Evolutionary conservation across 2,329 filamentous ascomycete species (phyloP).

Genomic region (Fusarium miscanthi): DNA sequence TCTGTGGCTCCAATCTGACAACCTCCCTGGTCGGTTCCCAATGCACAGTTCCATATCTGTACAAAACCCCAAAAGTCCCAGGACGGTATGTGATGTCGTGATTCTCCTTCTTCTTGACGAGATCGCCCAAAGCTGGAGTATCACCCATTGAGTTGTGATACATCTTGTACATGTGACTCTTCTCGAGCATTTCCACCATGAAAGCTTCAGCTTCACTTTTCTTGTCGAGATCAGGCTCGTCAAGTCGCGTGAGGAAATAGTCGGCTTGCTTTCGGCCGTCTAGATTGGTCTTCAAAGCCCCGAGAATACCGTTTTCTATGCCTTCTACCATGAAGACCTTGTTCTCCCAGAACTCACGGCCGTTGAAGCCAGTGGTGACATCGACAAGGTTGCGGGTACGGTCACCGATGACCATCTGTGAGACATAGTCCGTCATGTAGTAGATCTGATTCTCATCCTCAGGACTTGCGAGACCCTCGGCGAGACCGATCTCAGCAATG

Average conservation of each 20-base stretch:
- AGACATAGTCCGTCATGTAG: slow-evolving; percentile 51
- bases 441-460: slow-evolving; percentile 33
- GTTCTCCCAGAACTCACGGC: slow-evolving; percentile 47
- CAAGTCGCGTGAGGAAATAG: slow-evolving; percentile 47
- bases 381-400: slow-evolving; percentile 50
- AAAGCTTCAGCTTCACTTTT: slow-evolving; percentile 46
- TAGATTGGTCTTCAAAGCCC: slow-evolving; percentile 45
- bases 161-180: slow-evolving; percentile 52
- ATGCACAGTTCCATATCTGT: slow-evolving; percentile 50
- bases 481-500: slow-evolving; percentile 48
- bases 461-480: slow-evolving; percentile 40
- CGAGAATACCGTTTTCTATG: slow-evolving; percentile 48
- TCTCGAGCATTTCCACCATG: slow-evolving; percentile 48
- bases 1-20: slow-evolving; percentile 40
- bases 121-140: slow-evolving; percentile 47
- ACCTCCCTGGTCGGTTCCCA: slow-evolving; percentile 47
- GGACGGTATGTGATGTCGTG: slow-evolving; percentile 46
- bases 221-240: slow-evolving; percentile 47
- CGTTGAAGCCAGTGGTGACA: slow-evolving; percentile 46
- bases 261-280: slow-evolving; percentile 47
- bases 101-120: slow-evolving; percentile 45
- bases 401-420: slow-evolving; percentile 52
- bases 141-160: slow-evolving; percentile 51
- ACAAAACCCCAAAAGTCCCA: slow-evolving; percentile 50
- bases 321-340: slow-evolving; percentile 50